Conservation (phyloP, 2,329 filamentous ascomycete genomes). For the Dothideomycetes sp. region DNA sequence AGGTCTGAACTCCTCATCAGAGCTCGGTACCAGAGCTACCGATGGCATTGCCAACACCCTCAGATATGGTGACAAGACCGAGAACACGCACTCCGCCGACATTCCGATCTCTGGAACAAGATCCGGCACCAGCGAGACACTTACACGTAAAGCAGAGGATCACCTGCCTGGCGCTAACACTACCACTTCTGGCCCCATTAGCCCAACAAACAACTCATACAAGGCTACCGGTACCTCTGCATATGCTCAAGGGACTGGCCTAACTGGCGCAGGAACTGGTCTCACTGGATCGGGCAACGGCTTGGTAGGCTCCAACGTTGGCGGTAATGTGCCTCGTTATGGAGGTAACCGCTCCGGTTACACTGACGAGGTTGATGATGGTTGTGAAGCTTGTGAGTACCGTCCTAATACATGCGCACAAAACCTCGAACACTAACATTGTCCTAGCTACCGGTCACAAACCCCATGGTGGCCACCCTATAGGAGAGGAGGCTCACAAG, state of each 20-base stretch:
- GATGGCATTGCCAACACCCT: background rate
- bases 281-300: constrained; percentile 1
- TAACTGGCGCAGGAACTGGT: no score
- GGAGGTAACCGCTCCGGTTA: no score
- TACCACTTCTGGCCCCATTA: no score
- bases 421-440: no score
- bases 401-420: no score
- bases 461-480: constrained; percentile 11
- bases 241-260: background rate
- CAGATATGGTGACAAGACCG: no score
- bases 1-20: background rate
- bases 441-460: no score
- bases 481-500: constrained; percentile 7
- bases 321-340: background rate
- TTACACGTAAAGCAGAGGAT: constrained; percentile 5
- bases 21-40: background rate
- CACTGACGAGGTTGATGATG: no score
- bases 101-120: background rate
- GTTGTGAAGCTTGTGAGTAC: no score
- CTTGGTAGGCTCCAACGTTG: background rate
- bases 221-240: no score
- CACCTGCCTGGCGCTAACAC: constrained; percentile 3
- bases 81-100: background rate
- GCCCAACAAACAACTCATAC: no score
- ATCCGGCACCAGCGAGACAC: constrained; percentile 4